A percentile compares a stretch with the other conserved stretches of the same genome.
phyloP scores from a whole-genome alignment of 345 rosid genomes.

The Garcia nutans region DNA sequence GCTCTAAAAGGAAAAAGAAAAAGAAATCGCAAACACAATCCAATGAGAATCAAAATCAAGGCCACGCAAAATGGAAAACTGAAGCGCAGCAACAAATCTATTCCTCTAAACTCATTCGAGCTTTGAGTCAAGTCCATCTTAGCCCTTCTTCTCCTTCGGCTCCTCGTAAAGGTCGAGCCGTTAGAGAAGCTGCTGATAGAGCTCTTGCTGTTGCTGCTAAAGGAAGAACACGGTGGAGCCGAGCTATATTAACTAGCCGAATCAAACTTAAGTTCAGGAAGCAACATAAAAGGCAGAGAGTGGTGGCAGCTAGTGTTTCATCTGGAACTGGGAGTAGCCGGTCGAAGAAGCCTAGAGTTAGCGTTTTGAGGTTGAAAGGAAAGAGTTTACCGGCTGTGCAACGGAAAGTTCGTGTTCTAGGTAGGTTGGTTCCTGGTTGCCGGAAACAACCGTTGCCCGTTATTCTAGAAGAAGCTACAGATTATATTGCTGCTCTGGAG shows the following conservation, averaged over 20 bases:
- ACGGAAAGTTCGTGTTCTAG: conserved; percentile 73
- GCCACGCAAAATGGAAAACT: conserved; percentile 66
- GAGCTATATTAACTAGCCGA: conserved; percentile 73
- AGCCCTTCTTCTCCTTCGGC: conserved; percentile 39
- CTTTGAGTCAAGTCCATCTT: conserved; percentile 52
- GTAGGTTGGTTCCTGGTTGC: conserved; percentile 98
- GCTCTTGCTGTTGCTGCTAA: conserved; percentile 81
- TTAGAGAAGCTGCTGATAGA: conserved; percentile 80
- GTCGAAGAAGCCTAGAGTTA: conserved; percentile 64
- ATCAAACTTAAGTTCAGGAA: conserved; percentile 81
- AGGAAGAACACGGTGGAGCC: conserved; percentile 87
- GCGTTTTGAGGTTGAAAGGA: conserved; percentile 54
- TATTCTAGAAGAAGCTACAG: conserved; percentile 86
- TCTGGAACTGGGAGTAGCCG: conserved; percentile 33
- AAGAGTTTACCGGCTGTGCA: conserved; percentile 75
- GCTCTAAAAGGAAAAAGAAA: conserved; percentile 59
- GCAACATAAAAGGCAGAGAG: conserved; percentile 50
- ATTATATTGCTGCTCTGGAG: conserved; percentile 95
- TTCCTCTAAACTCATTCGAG: conserved; percentile 73
- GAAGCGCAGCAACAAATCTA: conserved; percentile 76
- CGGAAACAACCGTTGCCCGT: conserved; percentile 83
- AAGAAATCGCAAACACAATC: conserved; percentile 43
- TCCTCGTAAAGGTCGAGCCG: conserved; percentile 59
- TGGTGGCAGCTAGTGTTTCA: conserved; percentile 22
- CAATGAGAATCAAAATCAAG: conserved; percentile 28